Conservation (phyloP, 2,329 filamentous ascomycete genomes). For the Cordyceps javanica region DNA sequence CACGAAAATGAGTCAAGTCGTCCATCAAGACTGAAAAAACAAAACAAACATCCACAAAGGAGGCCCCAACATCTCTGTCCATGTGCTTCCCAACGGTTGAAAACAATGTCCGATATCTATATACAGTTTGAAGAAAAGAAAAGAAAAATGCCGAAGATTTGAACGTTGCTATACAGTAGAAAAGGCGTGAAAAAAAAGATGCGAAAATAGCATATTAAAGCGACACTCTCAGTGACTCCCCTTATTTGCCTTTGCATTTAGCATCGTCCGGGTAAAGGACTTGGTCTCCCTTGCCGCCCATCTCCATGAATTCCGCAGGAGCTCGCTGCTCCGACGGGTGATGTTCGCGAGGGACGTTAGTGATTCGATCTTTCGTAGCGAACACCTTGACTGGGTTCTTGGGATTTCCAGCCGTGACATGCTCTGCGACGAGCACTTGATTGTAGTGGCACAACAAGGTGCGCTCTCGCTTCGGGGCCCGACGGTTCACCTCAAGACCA, state of each 20-base stretch:
- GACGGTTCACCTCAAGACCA: constrained; percentile 74
- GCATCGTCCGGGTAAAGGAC: constrained; percentile 63
- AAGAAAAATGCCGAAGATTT: background rate
- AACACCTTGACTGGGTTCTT: constrained; percentile 65
- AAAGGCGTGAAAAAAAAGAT: background rate
- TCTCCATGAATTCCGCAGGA: constrained; percentile 70
- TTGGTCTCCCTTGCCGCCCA: constrained; percentile 84
- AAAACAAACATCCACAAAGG: background rate
- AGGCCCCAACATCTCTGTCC: background rate
- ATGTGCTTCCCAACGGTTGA: background rate
- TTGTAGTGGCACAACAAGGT: constrained; percentile 81
- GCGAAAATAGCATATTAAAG: background rate
- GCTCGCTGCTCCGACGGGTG: constrained; percentile 62
- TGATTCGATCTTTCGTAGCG: constrained; percentile 53
- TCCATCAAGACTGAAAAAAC: background rate
- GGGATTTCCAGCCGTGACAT: constrained; percentile 49
- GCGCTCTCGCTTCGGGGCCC: constrained; percentile 74
- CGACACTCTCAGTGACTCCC: constrained; percentile 5
- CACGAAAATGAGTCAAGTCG: background rate
- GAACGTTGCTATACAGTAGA: background rate
- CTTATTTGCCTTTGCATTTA: constrained; percentile 21
- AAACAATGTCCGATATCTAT: constrained; percentile 10
- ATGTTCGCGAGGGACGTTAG: constrained; percentile 47
- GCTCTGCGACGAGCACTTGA: constrained; percentile 52
- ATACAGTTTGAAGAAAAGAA: background rate